Conservation (phyloP, 345 rosid species). For the Murraya paniculata region DNA sequence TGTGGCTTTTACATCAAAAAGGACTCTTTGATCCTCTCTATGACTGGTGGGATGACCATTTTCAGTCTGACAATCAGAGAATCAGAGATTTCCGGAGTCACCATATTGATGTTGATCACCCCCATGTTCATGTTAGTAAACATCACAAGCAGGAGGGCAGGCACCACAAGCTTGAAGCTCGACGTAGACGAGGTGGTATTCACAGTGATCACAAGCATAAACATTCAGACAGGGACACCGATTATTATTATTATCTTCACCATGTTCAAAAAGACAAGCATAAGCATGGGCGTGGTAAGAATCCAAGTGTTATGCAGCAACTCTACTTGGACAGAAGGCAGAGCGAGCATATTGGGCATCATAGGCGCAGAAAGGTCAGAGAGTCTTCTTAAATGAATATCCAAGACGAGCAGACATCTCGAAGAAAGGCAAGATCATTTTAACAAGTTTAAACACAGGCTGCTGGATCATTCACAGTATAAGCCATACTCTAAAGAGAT, state of each 20-base stretch:
- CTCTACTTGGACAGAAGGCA: constrained; percentile 29
- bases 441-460: constrained; percentile 9
- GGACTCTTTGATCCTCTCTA: constrained; percentile 79
- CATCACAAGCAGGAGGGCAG: constrained; percentile 31
- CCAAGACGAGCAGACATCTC: constrained; percentile 1
- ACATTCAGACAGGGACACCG: constrained; percentile 36
- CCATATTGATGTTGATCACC: constrained; percentile 20
- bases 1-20: constrained; percentile 88
- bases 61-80: constrained; percentile 24
- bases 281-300: constrained; percentile 45
- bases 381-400: constrained; percentile 15
- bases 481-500: constrained; percentile 6
- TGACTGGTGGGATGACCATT: constrained; percentile 84
- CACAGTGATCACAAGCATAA: constrained; percentile 40
- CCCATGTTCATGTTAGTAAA: constrained; percentile 26
- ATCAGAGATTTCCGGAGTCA: constrained; percentile 23
- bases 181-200: constrained; percentile 30
- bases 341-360: constrained; percentile 29
- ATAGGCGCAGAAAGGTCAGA: constrained; percentile 25
- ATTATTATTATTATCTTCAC: constrained; percentile 51
- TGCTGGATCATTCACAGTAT: constrained; percentile 13
- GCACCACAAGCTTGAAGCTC: constrained; percentile 41
- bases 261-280: constrained; percentile 46
- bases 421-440: neutral
- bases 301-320: constrained; percentile 29